Conservation (phyloP, 768 basidiomycete genomes). For the Termitomyces sp. region DNA sequence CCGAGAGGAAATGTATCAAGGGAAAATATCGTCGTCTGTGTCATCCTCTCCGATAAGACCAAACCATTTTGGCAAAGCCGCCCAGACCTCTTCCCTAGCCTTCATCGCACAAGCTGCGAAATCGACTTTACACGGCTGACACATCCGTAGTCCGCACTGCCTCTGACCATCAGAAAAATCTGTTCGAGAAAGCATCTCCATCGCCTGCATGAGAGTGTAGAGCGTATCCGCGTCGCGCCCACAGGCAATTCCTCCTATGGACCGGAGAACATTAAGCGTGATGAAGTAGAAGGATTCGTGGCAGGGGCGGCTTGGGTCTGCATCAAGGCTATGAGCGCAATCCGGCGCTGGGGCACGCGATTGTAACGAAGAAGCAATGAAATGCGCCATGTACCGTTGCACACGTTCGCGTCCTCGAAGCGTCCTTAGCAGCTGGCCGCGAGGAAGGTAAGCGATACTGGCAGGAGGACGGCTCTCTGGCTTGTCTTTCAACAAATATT, state of each 20-base stretch:
- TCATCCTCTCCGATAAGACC: conserved; percentile 31
- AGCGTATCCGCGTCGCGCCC: conserved; percentile 76
- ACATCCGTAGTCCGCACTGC: conserved; percentile 53
- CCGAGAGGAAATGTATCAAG: background rate
- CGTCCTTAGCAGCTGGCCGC: conserved; percentile 30
- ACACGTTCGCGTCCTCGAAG: conserved; percentile 63
- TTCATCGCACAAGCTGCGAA: conserved; percentile 33
- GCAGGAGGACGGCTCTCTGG: conserved; percentile 29
- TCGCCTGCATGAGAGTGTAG: conserved; percentile 63
- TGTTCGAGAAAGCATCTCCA: conserved; percentile 67
- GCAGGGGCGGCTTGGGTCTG: conserved; percentile 41
- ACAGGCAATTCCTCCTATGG: conserved; percentile 65
- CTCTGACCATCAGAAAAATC: conserved; percentile 65
- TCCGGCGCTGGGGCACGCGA: conserved; percentile 41
- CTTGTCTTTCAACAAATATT: conserved; percentile 14
- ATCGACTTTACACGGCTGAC: conserved; percentile 45
- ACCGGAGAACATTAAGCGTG: conserved; percentile 67
- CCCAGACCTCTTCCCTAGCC: conserved; percentile 61
- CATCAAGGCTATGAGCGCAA: conserved; percentile 40
- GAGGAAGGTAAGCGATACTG: conserved; percentile 17
- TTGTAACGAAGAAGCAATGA: conserved; percentile 55
- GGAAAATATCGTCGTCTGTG: background rate
- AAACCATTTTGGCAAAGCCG: conserved; percentile 61
- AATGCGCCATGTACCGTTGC: conserved; percentile 59
- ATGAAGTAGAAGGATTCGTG: conserved; percentile 74